These are phyloP conservation scores for Candolleomyces aberdarensis DNA, from an alignment of 768 basidiomycete species.

Conservation along the genomic window DNA sequence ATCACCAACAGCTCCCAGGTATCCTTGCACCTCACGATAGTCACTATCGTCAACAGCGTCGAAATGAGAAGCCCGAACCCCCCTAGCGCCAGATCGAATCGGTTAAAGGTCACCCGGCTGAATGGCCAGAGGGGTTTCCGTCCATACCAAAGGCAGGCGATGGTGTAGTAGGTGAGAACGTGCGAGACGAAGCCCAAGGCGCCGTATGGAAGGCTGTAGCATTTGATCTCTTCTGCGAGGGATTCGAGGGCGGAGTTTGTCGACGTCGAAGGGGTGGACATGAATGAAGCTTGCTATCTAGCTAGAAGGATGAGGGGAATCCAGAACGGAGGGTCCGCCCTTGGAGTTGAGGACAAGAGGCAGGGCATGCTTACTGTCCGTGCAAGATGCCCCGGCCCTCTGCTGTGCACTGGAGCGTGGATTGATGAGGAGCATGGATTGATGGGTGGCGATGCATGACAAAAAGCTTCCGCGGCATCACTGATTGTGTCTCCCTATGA, in stretches of 20 bases:
- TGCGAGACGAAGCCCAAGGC: constrained; percentile 14
- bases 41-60: constrained; percentile 10
- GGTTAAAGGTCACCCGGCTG: constrained; percentile 6
- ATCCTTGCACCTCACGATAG: constrained; percentile 13
- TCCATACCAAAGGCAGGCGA: constrained; percentile 14
- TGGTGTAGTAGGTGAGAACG: constrained; percentile 17
- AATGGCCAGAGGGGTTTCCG: constrained; percentile 16
- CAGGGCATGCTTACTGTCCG: too few species aligned
- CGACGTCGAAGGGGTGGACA: background rate
- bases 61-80: constrained; percentile 7
- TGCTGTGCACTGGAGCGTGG: too few species aligned
- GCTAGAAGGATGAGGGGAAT: background rate
- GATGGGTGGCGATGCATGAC: too few species aligned
- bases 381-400: too few species aligned
- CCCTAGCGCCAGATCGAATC: constrained; percentile 13
- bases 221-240: constrained; percentile 13
- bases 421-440: too few species aligned
- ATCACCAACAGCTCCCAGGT: constrained; percentile 17
- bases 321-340: too few species aligned
- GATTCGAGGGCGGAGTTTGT: background rate
- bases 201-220: constrained; percentile 16
- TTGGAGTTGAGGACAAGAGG: too few species aligned
- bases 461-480: too few species aligned
- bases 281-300: background rate
- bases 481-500: too few species aligned